Base-by-base conservation (phyloP, 768 basidiomycete genomes). In the Lactifluus subvellereus region DNA sequence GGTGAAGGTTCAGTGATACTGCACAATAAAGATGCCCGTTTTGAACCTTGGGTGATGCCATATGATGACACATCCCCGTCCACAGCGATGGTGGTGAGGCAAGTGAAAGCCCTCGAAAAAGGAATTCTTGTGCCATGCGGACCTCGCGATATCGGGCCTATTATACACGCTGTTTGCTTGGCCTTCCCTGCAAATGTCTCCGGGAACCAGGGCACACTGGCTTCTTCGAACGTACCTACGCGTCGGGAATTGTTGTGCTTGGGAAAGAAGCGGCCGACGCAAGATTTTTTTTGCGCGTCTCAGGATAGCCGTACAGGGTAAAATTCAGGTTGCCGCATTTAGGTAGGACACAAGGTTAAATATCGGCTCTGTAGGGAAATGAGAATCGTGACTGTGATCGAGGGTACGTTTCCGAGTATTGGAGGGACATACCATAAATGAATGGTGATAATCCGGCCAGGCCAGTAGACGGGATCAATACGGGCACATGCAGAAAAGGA, bases 401-500 rank as follows among this genome's bases (percentile, higher is more conserved):
- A 62, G 40, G 42, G 9, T 57, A 47, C 20, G 32, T 4, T 33
- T 33, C 43, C 11, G 10, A 33, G 43, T 57, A 11, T 33, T 35
- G n/a, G 30, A n/a, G 30, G 55, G 51, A 62, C 35, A 33, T 40
- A 22, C 13, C 22, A 57, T 35, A 32, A 35, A 53, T 32, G 50
- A 52, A 57, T 53, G 56, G 43, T 33, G 37, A 62, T 62, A 47
- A 53, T 33, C 42, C 56, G 47, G 42, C 40, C 61, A 27, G 48
- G 27, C 27, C 27, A 27, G 27, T 14, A 55, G 35, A 55, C 37
- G 47, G 55, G 54, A 49, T 54, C 52, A 35, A 50, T 20, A 49
- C n/a, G 57, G 38, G 38, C 30, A 18, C 35, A 61, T 30, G 37
- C 18, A 27, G 22, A 27, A 16, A 33, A 52, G 40, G 32, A 20